phyloP scores from a whole-genome alignment of 1,139 yeast species.

The Groenewaldozyma auringiensis region DNA sequence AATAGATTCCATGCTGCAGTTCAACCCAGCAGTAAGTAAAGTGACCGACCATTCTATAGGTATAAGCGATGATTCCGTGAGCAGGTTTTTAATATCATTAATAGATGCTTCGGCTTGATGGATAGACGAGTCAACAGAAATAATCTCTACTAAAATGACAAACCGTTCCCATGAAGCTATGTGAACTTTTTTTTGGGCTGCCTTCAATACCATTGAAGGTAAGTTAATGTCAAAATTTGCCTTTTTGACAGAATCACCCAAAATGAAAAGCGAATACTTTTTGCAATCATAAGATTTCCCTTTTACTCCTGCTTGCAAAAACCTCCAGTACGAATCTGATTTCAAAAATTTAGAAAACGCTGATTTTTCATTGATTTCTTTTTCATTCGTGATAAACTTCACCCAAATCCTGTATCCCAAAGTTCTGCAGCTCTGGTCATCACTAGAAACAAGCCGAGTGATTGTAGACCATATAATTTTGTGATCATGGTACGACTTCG shows the following conservation, averaged over 20 bases:
- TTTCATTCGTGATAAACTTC: constrained; percentile 16
- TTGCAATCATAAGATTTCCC: constrained; percentile 59
- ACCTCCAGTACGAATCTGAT: constrained; percentile 48
- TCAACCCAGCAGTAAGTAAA: constrained; percentile 65
- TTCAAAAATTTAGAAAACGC: constrained; percentile 34
- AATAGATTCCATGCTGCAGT: constrained; percentile 74
- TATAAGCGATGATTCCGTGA: constrained; percentile 44
- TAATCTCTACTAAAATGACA: constrained; percentile 66
- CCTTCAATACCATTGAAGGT: constrained; percentile 44
- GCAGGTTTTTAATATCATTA: constrained; percentile 51
- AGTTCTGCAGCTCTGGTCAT: background rate
- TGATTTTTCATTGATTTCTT: constrained; percentile 18
- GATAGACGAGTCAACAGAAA: constrained; percentile 77
- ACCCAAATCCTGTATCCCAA: constrained; percentile 24
- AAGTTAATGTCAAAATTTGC: constrained; percentile 37
- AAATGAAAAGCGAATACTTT: constrained; percentile 61
- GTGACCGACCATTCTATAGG: constrained; percentile 67
- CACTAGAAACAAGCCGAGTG: background rate
- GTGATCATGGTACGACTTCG: background rate
- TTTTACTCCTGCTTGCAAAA: constrained; percentile 50
- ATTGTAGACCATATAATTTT: background rate
- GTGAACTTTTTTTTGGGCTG: constrained; percentile 26
- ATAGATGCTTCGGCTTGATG: constrained; percentile 81
- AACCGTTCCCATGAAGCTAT: constrained; percentile 63
- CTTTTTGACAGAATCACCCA: constrained; percentile 52